phyloP scores from a whole-genome alignment of 164 flowering plant species.

The Umbellularia californica region DNA sequence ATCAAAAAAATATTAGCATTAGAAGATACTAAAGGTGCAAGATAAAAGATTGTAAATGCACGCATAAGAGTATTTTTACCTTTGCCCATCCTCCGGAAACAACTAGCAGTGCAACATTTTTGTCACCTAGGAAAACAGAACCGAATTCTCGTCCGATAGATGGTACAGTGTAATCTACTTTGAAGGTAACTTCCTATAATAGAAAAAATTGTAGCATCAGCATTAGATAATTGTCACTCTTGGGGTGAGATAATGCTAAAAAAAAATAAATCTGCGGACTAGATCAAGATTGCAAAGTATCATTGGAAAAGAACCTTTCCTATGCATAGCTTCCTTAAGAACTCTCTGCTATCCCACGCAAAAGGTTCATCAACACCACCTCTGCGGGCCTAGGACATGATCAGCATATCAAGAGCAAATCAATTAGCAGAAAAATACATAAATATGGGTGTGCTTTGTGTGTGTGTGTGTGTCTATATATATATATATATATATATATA shows the following conservation, averaged over 20 bases:
- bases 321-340: conserved; percentile 80
- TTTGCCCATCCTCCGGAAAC: conserved; percentile 97
- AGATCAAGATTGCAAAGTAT: neutral
- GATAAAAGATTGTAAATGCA: neutral
- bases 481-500: no score
- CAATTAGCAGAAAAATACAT: no score
- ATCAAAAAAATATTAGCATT: no score
- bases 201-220: conserved; percentile 6
- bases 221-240: neutral
- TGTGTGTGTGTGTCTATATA: no score
- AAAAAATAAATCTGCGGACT: no score
- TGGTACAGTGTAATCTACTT: conserved; percentile 73
- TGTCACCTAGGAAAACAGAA: conserved; percentile 79
- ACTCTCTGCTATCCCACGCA: conserved; percentile 98
- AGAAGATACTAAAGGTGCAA: no score
- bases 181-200: conserved; percentile 80
- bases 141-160: conserved; percentile 85
- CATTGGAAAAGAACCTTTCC: conserved; percentile 67
- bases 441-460: no score
- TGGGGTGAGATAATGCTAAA: no score
- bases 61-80: conserved; percentile 32
- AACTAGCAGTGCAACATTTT: conserved; percentile 65
- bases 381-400: conserved; percentile 64
- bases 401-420: neutral
- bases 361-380: conserved; percentile 89